These are phyloP conservation scores for Cryphonectria japonica DNA, from an alignment of 2,329 filamentous ascomycete genomes.

Conservation along the genomic window DNA sequence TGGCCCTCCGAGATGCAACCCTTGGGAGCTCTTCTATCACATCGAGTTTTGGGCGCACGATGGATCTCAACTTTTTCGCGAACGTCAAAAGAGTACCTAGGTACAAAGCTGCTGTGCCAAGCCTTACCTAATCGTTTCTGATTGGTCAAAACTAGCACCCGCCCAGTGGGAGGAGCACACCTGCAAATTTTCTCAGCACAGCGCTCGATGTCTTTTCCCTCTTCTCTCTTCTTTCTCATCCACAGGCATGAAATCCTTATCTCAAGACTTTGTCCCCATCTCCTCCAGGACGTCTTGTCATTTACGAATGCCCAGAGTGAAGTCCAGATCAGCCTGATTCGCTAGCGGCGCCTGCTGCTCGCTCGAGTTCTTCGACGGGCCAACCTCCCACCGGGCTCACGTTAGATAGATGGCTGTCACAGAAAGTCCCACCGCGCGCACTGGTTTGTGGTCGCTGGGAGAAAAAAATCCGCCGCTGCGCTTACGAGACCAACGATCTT, in stretches of 20 bases:
- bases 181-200: conserved; percentile 33
- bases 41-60: conserved; percentile 20
- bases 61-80: conserved; percentile 28
- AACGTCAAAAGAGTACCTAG: conserved; percentile 24
- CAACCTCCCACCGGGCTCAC: conserved; percentile 69
- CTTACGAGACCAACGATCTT: conserved; percentile 16
- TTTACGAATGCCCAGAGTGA: conserved; percentile 87
- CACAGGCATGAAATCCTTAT: conserved; percentile 88
- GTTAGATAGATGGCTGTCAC: conserved; percentile 98
- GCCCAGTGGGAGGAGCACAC: not conserved
- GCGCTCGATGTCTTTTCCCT: conserved; percentile 38
- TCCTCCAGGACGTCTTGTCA: conserved; percentile 82
- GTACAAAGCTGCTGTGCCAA: conserved; percentile 12
- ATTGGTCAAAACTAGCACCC: conserved; percentile 9
- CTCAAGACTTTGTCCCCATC: conserved; percentile 70
- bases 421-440: conserved; percentile 44
- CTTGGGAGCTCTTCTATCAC: conserved; percentile 25
- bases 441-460: conserved; percentile 9
- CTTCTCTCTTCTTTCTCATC: conserved; percentile 43
- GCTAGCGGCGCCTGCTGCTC: conserved; percentile 87
- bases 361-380: conserved; percentile 32
- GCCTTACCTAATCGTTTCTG: conserved; percentile 15
- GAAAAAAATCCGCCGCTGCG: conserved; percentile 8
- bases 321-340: conserved; percentile 77
- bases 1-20: conserved; percentile 23